Percentiles rank a stretch among this genome's conserved stretches.
Conservation (phyloP, 2,329 filamentous ascomycete species). For the Apiospora malaysiana region DNA sequence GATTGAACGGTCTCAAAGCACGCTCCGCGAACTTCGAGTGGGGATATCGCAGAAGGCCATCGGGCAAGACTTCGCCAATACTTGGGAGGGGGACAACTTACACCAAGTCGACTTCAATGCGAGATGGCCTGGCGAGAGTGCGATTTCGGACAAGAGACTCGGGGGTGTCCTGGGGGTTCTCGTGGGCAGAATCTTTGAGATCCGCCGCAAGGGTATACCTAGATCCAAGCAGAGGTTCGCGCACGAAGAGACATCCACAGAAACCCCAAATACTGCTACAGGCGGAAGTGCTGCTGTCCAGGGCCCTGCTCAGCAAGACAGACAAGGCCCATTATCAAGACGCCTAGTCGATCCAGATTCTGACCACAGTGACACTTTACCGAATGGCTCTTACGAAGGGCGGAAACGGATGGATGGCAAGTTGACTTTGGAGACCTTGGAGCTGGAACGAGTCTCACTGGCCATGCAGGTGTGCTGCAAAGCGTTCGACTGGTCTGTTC, state of each 20-base stretch:
- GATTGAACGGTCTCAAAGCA: conserved; percentile 71
- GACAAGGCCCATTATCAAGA: background rate
- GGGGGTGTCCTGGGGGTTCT: conserved; percentile 73
- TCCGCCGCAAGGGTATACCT: conserved; percentile 33
- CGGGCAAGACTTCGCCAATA: conserved; percentile 59
- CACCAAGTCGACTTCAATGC: conserved; percentile 68
- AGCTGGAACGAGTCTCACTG: conserved; percentile 77
- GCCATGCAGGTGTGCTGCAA: conserved; percentile 73
- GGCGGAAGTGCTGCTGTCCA: background rate
- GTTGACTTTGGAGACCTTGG: conserved; percentile 72
- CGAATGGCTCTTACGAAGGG: conserved; percentile 27
- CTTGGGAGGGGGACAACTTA: conserved; percentile 67
- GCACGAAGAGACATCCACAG: conserved; percentile 1
- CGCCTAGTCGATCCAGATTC: background rate
- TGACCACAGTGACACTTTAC: background rate
- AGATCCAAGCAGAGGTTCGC: conserved; percentile 13
- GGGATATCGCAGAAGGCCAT: conserved; percentile 65
- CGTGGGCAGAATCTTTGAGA: conserved; percentile 70
- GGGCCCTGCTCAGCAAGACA: background rate
- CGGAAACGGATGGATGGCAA: conserved; percentile 58
- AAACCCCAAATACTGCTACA: background rate
- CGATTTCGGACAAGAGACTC: conserved; percentile 66
- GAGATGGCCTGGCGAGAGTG: conserved; percentile 60
- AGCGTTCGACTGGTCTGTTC: conserved; percentile 75
- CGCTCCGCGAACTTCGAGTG: conserved; percentile 73